Conservation (phyloP, 192 early-diverging fungal genomes). For the Podila epigama region DNA sequence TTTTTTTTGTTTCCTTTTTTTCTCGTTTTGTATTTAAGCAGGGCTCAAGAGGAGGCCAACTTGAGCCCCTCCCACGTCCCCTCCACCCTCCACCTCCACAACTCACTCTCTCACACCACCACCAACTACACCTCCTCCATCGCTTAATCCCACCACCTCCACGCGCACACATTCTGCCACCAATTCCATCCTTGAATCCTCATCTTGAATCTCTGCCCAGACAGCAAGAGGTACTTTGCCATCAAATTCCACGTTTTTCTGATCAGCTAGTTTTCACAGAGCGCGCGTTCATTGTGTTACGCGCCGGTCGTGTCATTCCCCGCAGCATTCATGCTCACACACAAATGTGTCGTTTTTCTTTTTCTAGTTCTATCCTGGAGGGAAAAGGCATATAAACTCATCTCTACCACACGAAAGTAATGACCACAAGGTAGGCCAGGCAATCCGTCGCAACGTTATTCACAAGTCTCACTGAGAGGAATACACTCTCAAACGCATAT, state of each 20-base stretch:
- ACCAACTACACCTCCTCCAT: neutral
- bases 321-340: neutral
- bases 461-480: too few species aligned
- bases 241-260: neutral
- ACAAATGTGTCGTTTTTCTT: neutral
- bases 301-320: too few species aligned
- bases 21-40: neutral
- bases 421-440: slow-evolving; percentile 11
- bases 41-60: neutral
- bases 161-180: neutral
- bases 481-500: neutral
- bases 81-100: neutral
- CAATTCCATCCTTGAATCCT: neutral
- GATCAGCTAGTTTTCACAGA: neutral
- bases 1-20: neutral
- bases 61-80: neutral
- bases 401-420: neutral
- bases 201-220: too few species aligned
- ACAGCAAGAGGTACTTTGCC: too few species aligned
- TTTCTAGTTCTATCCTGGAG: neutral
- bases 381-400: neutral
- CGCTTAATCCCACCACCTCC: too few species aligned
- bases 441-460: neutral
- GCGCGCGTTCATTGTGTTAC: neutral
- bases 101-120: neutral